Percentiles rank a stretch among this genome's conserved stretches.
Conservation (phyloP, 768 basidiomycete genomes). For the Russula vinacea region DNA sequence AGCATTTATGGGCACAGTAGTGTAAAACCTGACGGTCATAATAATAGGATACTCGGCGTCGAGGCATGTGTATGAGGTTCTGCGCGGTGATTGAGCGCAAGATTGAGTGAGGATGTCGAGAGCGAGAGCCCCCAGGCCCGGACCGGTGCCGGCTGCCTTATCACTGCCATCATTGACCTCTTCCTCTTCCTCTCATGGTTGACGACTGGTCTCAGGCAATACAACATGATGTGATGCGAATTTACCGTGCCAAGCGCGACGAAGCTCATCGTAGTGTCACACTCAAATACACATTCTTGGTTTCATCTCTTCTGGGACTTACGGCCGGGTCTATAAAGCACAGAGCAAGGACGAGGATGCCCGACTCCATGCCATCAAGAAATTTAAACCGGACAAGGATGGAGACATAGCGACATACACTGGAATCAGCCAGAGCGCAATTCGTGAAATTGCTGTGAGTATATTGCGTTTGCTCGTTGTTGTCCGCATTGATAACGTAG, state of each 20-base stretch:
- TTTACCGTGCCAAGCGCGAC: slow-evolving; percentile 80
- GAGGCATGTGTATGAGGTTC: slow-evolving; percentile 48
- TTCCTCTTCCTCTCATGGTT: slow-evolving; percentile 20
- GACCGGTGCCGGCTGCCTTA: not conserved
- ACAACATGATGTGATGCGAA: slow-evolving; percentile 72
- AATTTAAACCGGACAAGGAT: slow-evolving; percentile 99
- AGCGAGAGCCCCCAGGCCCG: not conserved
- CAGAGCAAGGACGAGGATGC: slow-evolving; percentile 68
- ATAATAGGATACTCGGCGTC: slow-evolving; percentile 74
- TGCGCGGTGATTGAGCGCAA: not conserved
- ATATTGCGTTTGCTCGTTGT: slow-evolving; percentile 5
- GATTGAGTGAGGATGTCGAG: not conserved
- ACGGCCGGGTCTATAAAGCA: slow-evolving; percentile 98
- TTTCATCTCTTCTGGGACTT: slow-evolving; percentile 97
- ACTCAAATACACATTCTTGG: slow-evolving; percentile 89
- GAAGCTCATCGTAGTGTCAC: slow-evolving; percentile 59
- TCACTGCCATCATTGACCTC: not conserved
- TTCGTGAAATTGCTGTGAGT: slow-evolving; percentile 91
- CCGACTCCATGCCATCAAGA: slow-evolving; percentile 92
- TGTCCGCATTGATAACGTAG: slow-evolving; percentile 16
- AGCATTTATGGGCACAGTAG: not conserved
- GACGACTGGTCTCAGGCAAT: slow-evolving; percentile 28
- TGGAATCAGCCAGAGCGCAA: slow-evolving; percentile 96
- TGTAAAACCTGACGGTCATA: slow-evolving; percentile 56
- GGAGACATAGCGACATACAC: slow-evolving; percentile 95